Conservation (phyloP, 805 yeast genomes). For the Starmera amethionina region DNA sequence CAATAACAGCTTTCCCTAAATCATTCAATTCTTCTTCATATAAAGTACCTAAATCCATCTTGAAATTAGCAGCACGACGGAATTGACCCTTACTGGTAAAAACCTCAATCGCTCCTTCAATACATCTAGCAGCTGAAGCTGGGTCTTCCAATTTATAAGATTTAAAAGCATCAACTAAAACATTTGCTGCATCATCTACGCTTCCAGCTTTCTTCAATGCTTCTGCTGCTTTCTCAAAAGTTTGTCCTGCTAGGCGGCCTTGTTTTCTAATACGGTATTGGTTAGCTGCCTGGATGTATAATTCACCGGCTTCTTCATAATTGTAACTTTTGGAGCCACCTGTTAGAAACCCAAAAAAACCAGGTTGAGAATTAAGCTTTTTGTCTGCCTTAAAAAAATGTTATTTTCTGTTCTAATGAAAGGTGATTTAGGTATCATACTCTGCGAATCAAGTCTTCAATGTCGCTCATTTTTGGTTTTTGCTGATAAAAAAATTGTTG, state of each 20-base stretch:
- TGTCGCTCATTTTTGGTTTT: no score
- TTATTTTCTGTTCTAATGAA: no score
- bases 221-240: constrained; percentile 79
- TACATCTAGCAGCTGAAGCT: constrained; percentile 63
- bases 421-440: no score
- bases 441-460: no score
- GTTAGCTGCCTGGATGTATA: constrained; percentile 91
- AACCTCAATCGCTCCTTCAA: constrained; percentile 68
- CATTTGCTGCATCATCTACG: constrained; percentile 86
- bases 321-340: constrained; percentile 55
- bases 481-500: no score
- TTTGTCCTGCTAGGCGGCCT: constrained; percentile 64
- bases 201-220: constrained; percentile 65
- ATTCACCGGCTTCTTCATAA: constrained; percentile 87
- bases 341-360: constrained; percentile 53
- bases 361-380: constrained; percentile 58
- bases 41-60: constrained; percentile 80
- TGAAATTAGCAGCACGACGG: constrained; percentile 91
- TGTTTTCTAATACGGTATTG: constrained; percentile 70
- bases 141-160: constrained; percentile 70
- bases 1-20: constrained; percentile 53
- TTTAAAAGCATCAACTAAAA: constrained; percentile 84
- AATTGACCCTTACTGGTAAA: constrained; percentile 90
- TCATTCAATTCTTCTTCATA: constrained; percentile 73
- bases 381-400: constrained; percentile 46